A percentile compares a stretch with the other conserved stretches of the same genome.
Evolutionary conservation across 2,329 filamentous ascomycete genomes (phyloP).

Genomic region (Epichloe bromicola): DNA sequence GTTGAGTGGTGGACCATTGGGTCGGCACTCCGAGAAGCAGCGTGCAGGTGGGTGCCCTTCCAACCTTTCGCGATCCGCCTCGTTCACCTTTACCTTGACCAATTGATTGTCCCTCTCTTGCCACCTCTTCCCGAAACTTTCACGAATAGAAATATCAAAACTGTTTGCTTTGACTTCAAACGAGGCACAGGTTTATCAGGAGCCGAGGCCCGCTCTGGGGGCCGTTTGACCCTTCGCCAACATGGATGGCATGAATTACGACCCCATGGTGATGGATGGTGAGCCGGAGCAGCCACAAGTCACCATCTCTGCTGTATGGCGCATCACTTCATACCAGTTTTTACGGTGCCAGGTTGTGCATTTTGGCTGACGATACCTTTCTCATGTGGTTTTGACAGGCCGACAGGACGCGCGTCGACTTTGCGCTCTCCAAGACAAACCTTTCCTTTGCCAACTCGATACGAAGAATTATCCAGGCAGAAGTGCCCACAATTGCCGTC

Average conservation of each 20-base stretch:
- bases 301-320: conserved; percentile 46
- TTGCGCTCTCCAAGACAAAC: conserved; percentile 80
- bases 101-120: no score
- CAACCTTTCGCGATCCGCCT: no score
- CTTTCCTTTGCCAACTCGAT: conserved; percentile 87
- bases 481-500: conserved; percentile 89
- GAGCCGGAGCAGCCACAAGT: conserved; percentile 43
- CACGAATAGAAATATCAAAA: background rate
- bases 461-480: conserved; percentile 79
- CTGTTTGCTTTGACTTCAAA: background rate
- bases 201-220: conserved; percentile 1
- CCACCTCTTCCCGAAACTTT: background rate
- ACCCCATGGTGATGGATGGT: conserved; percentile 46
- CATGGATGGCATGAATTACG: conserved; percentile 43
- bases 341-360: background rate
- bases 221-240: conserved; percentile 7
- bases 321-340: background rate
- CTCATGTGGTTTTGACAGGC: conserved; percentile 38
- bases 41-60: no score
- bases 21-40: background rate
- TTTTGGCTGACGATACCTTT: background rate
- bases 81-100: no score
- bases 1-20: background rate
- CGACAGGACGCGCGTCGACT: conserved; percentile 71
- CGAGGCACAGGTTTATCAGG: background rate